phyloP scores from a whole-genome alignment of 495 filamentous ascomycete genomes.

The Penicillium riverlandense region DNA sequence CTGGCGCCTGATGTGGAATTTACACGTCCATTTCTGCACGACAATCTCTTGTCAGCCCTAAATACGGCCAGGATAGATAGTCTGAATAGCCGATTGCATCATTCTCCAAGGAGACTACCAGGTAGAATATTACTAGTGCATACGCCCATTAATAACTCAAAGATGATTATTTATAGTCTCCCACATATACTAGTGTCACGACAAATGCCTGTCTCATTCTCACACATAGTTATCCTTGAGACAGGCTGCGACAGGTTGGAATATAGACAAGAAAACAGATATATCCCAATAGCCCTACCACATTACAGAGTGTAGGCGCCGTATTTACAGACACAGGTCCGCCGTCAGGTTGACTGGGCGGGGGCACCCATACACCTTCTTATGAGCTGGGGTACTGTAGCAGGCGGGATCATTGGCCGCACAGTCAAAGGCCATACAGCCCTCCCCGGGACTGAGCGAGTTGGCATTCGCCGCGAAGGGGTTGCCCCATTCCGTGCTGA shows the following conservation, averaged over 20 bases:
- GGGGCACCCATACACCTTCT: conserved; percentile 24
- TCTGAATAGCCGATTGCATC: too few relatives aligned
- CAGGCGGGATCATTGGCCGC: conserved; percentile 19
- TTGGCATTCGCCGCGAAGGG: conserved; percentile 21
- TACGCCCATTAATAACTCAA: neutral
- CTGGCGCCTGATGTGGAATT: too few relatives aligned
- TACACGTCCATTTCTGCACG: too few relatives aligned
- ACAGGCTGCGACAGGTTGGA: conserved; percentile 3
- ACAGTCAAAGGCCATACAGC: conserved; percentile 22
- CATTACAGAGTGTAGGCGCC: conserved; percentile 1
- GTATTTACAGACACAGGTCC: conserved; percentile 14
- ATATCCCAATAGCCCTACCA: conserved; percentile 1
- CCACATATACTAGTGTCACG: conserved; percentile 2
- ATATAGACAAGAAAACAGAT: conserved; percentile 6
- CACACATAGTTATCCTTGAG: neutral
- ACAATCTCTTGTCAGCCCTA: too few relatives aligned
- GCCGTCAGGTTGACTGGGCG: conserved; percentile 18
- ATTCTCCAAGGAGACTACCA: too few relatives aligned
- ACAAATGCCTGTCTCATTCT: conserved; percentile 4
- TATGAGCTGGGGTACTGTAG: conserved; percentile 21
- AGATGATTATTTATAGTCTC: conserved; percentile 1
- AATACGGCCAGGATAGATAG: too few relatives aligned
- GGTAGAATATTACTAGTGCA: neutral
- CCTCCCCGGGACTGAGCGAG: conserved; percentile 20
- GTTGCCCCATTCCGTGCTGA: conserved; percentile 24